Base-by-base conservation (phyloP, 805 yeast genomes). In the Kodamaea laetipori region DNA sequence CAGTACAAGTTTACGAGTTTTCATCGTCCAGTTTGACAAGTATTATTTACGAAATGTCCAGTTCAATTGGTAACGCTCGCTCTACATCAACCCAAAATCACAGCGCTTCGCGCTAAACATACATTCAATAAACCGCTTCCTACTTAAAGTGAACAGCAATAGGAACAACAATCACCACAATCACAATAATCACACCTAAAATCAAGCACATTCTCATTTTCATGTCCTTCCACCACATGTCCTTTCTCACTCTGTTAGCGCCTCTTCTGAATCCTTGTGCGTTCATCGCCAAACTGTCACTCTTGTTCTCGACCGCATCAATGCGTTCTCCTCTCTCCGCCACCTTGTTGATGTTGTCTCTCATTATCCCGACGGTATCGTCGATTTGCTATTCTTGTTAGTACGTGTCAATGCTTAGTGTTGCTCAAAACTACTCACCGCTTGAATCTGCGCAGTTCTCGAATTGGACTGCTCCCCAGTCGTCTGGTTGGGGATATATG, bases 141-240 rank as follows among this genome's bases (percentile, higher is more conserved):
- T 48, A 70, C 34, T 76, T 77, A 65, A 90, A 90, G 63, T 90
- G 96, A 45, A 92, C 89, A 25, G 87, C 97, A 49, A 94, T 82
- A 23, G 98, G 98, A 31, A 92, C 97, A 53, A 90, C 86, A 44
- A 92, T 95, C 43, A 92, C 86, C 45, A 92, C 69, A 54, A 92
- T 69, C 41, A 90, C 81, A 59, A 92, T 81, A 41, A 94, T 70
- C 18, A 84, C 82, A 21, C 84, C 86, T 37, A 84, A 81, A 47
- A 90, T 84, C 45, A 87, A 69, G 67, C 98, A 92, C 74, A 90
- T 72, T 67, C 95, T 84, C 92, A 94, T 86, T 74, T 94, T 94
- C 80, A 94, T 78, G 65, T 92, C 96, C 68, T 94, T 92, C 86
- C 95, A 87, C 98, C 98, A 92, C 97, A 92, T 92, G 62, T 90